Conservation (phyloP, 345 rosid species). For the Syzygium jambos region DNA sequence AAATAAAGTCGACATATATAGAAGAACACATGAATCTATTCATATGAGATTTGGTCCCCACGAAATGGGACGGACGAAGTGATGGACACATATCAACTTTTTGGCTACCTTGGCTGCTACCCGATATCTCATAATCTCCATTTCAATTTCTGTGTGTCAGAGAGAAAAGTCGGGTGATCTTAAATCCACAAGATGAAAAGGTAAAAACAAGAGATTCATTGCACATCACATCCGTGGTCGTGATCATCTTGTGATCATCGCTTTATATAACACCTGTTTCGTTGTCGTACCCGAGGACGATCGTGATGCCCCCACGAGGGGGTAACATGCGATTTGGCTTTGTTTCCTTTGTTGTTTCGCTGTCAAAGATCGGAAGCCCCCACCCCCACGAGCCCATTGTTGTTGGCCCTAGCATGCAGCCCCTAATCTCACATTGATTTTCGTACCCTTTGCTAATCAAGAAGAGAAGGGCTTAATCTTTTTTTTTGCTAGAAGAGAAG, state of each 20-base stretch:
- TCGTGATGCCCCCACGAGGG: conserved; percentile 42
- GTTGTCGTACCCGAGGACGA: conserved; percentile 29
- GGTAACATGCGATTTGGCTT: conserved; percentile 31
- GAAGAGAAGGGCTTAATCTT: not conserved
- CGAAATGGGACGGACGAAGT: not conserved
- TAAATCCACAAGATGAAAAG: not conserved
- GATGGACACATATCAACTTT: not conserved
- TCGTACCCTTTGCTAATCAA: not conserved
- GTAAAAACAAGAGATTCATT: not conserved
- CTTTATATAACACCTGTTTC: not conserved
- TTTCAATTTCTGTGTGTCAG: not conserved
- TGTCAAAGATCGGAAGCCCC: not conserved
- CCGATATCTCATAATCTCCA: not conserved
- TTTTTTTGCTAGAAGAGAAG: not conserved
- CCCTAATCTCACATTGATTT: not conserved
- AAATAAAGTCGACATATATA: not conserved
- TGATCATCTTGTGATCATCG: not conserved
- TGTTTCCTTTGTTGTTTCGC: not conserved
- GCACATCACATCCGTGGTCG: not conserved
- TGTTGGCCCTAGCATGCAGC: not conserved
- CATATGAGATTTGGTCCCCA: not conserved
- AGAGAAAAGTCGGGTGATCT: not conserved
- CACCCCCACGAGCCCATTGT: not conserved
- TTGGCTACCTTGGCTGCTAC: not conserved
- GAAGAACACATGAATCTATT: not conserved